These are phyloP conservation scores for Epichloe uncinata DNA, from an alignment of 2,329 filamentous ascomycete genomes.

Conservation along the genomic window DNA sequence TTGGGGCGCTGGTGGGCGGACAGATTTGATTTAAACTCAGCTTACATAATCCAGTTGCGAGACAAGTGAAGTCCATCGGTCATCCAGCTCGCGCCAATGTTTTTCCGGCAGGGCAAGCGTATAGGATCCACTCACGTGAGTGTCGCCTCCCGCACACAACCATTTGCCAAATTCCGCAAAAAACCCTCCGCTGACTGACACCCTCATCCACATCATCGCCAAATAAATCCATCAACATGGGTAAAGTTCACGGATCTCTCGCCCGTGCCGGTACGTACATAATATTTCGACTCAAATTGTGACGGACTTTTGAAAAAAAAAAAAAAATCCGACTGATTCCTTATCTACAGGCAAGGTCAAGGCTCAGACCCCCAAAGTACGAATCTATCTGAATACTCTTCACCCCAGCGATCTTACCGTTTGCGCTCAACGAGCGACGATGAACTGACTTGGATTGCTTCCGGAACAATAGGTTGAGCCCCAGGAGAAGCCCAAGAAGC, in stretches of 20 bases:
- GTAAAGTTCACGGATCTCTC: constrained; percentile 89
- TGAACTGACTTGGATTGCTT: constrained; percentile 15
- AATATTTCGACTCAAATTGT: too few species aligned
- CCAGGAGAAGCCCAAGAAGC: constrained; percentile 92
- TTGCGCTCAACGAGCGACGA: constrained; percentile 11
- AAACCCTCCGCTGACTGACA: constrained; percentile 17
- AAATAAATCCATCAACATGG: constrained; percentile 49
- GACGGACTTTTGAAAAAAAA: too few species aligned
- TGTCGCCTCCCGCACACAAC: constrained; percentile 22
- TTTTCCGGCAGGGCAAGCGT: constrained; percentile 22
- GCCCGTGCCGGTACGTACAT: constrained; percentile 55
- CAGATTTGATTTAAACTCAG: neutral
- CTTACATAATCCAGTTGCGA: neutral
- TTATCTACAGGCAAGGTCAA: constrained; percentile 75
- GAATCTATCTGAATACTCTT: constrained; percentile 18
- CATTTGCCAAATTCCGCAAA: constrained; percentile 24
- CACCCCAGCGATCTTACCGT: neutral
- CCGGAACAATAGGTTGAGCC: constrained; percentile 52
- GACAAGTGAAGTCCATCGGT: neutral
- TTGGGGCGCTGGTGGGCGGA: neutral
- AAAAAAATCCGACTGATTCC: neutral
- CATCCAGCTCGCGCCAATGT: constrained; percentile 4
- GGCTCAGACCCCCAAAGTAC: constrained; percentile 86
- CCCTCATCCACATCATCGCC: constrained; percentile 23
- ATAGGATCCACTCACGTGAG: constrained; percentile 24